A percentile compares a stretch with the other conserved stretches of the same genome.
Evolutionary conservation across 345 rosid genomes (phyloP).

Genomic region (Pistacia integerrima): DNA sequence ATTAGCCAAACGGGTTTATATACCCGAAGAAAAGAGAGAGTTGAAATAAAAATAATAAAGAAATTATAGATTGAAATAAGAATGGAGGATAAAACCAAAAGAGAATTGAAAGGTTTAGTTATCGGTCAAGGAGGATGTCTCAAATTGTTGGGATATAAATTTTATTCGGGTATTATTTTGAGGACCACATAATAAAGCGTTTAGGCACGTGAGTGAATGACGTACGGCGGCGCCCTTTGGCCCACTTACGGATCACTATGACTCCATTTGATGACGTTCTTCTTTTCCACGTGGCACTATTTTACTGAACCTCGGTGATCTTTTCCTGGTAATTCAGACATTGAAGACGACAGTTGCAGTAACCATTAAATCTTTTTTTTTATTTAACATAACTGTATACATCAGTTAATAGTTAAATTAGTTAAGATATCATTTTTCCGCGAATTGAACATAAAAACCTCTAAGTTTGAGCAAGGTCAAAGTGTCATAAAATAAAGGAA

Average conservation of each 20-base stretch:
- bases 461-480: no score
- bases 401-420: no score
- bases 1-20: neutral
- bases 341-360: neutral
- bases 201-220: constrained; percentile 38
- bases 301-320: neutral
- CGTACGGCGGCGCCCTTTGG: constrained; percentile 42
- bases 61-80: neutral
- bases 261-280: neutral
- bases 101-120: neutral
- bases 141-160: no score
- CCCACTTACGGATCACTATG: constrained; percentile 11
- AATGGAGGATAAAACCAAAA: neutral
- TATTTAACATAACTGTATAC: no score
- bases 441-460: no score
- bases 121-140: constrained; percentile 17
- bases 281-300: constrained; percentile 18
- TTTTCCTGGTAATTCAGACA: neutral
- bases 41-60: no score
- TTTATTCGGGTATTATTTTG: neutral
- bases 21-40: neutral
- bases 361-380: no score
- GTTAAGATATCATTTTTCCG: no score
- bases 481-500: no score
- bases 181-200: neutral